Evolutionary conservation across 495 filamentous ascomycete species (phyloP), one percentile per base, ranked within the genome.

Genomic region (Hyphodiscus hymeniophilus): DNA sequence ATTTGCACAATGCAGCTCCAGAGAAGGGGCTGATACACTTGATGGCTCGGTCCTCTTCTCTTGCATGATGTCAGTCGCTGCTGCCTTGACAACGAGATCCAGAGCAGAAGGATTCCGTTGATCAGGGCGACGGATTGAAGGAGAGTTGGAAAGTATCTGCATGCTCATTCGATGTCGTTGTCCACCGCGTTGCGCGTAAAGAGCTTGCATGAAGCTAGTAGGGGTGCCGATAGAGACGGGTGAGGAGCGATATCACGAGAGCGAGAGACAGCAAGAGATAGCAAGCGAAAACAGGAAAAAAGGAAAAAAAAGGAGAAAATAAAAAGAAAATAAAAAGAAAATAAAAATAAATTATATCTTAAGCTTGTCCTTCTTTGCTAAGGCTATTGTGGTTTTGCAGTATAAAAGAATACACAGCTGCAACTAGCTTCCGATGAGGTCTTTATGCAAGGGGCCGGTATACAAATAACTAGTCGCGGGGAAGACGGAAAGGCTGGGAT

Each of bases 151-250:
- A n/a, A 20, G 38, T 34, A 16, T 24, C 42, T 42, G 43, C 38
- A 43, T 0, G 6, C 43, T 28, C 21, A 52, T 52, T 52, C 26
- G 44, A 32, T 32, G 39, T 36, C 21, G 34, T 36, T 7, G 24
- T 6, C 7, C 28, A 28, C 24, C 38, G 49, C 35, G 49, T 35
- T 41, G 16, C 43, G 49, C 28, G 50, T 52, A 46, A 26, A 52
- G 50, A 42, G 50, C 43, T 22, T 47, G 50, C 50, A 52, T 47
- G 38, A 33, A 2, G 41, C 48, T 51, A 51, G 32, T 33, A 44
- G 13, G 38, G 47, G 31, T 38, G 13, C 38, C 20, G 21, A 47
- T 38, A 11, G 28, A 10, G 3, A 48, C 26, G 26, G 26, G 5
- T 28, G 26, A 28, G 26, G 26, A 47, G 23, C n/a, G 16, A 38